These are phyloP conservation scores for Xanthoconium stramineum DNA, from an alignment of 768 basidiomycete species.

Conservation along the genomic window DNA sequence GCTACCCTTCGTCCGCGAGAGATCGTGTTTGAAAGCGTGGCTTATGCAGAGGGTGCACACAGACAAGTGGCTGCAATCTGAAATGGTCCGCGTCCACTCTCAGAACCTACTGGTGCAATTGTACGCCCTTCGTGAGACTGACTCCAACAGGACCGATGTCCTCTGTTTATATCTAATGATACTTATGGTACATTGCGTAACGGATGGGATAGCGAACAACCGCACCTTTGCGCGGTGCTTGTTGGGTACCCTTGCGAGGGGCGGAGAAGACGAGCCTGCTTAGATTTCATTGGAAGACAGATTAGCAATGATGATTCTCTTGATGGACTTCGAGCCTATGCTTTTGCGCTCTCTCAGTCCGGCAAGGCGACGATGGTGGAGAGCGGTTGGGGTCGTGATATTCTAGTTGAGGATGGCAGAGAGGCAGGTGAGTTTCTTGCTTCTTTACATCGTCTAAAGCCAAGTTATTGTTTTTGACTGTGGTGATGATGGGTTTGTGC, in stretches of 20 bases:
- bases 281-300: constrained; percentile 34
- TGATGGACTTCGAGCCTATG: constrained; percentile 36
- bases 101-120: constrained; percentile 42
- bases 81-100: constrained; percentile 38
- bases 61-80: constrained; percentile 28
- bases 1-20: constrained; percentile 33
- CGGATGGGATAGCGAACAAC: constrained; percentile 49
- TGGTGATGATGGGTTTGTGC: not conserved
- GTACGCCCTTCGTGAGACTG: constrained; percentile 36
- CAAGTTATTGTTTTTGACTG: too few species aligned
- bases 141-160: constrained; percentile 28
- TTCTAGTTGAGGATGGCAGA: constrained; percentile 31
- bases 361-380: constrained; percentile 42
- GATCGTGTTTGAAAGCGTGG: constrained; percentile 33
- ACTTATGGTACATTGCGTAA: constrained; percentile 45
- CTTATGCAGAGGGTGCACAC: constrained; percentile 35
- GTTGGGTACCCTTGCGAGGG: constrained; percentile 37
- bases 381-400: constrained; percentile 41
- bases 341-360: constrained; percentile 25
- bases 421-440: constrained; percentile 31
- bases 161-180: constrained; percentile 45
- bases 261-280: not conserved
- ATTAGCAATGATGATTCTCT: constrained; percentile 39
- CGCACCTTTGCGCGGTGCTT: constrained; percentile 42
- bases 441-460: not conserved